phyloP scores from a whole-genome alignment of 164 flowering plant species.

The Tetracentron sinense region DNA sequence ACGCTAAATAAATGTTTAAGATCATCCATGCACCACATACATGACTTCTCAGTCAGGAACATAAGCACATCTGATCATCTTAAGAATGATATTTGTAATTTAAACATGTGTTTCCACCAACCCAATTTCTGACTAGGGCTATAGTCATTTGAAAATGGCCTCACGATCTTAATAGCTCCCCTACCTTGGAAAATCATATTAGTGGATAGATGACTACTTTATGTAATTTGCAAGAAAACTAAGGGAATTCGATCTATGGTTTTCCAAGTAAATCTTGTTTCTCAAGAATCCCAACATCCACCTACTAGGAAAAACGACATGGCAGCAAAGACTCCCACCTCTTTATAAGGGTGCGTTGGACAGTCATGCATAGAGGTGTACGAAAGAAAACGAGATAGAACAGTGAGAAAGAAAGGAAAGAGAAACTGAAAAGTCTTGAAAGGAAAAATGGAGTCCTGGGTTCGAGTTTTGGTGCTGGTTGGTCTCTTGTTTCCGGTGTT shows the following conservation, averaged over 20 bases:
- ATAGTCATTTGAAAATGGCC: neutral
- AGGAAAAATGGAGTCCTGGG: conserved; percentile 30
- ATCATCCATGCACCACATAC: no score
- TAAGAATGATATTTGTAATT: no score
- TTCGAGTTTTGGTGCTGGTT: conserved; percentile 25
- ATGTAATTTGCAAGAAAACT: conserved; percentile 53
- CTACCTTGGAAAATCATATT: neutral
- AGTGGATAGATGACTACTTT: conserved; percentile 19
- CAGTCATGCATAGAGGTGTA: neutral
- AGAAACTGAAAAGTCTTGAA: neutral
- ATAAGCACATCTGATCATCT: no score
- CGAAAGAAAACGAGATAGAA: conserved; percentile 1
- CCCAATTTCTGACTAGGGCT: neutral
- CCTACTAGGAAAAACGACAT: conserved; percentile 53
- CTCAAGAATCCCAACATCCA: conserved; percentile 23
- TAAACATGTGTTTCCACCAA: no score
- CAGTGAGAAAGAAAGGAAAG: conserved; percentile 5
- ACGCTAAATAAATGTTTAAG: no score
- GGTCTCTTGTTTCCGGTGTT: conserved; percentile 25
- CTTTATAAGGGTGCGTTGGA: conserved; percentile 18
- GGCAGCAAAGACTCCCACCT: conserved; percentile 25
- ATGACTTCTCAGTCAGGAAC: no score
- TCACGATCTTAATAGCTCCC: neutral
- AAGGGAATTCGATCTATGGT: neutral
- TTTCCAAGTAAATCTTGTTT: conserved; percentile 15